Base-by-base conservation (phyloP, 805 yeast genomes). In the Nakazawaea ambrosiae region DNA sequence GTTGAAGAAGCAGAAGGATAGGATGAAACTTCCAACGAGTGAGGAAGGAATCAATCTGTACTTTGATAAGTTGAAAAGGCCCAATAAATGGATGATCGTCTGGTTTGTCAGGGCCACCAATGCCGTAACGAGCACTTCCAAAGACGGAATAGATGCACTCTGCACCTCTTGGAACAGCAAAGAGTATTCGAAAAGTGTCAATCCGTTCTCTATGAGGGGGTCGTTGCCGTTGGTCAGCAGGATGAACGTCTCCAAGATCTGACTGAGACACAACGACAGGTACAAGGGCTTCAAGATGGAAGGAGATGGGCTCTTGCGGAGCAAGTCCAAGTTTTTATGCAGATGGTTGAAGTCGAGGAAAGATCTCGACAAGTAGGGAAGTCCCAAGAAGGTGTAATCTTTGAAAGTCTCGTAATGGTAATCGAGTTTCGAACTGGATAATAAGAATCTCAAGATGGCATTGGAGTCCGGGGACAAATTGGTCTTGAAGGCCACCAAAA, bases 121-220 rank as follows among this genome's bases (percentile, higher is more conserved):
- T n/a, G 78, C 67, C 3, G 76, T 61, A 8, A 66, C 56, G 30
- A 73, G 63, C 32, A 72, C 60, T 50, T 68, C 84, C 34, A 64
- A 69, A 1, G 78, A 69, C 23, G 78, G 86, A 34, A 66, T 58
- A 37, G 38, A 60, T 24, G 63, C 58, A 31, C 66, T 63, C 52
- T 70, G 81, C 40, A 71, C 78, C 47, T 83, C 92, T 49, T 82
- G 89, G 50, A 81, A 81, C 10, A 86, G 84, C 12, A 81, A 54
- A 4, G 90, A 80, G 48, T 77, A 81, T 53, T 84, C 92, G 56
- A 83, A 81, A 25, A 83, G 58, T 0, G 92, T 78, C 45, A 82
- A 61, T 0, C 86, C 86, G 12, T 79, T 70, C 39, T 81, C 89
- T 16, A 74, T 68, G 39, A 68, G 65, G 6, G 86, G 82, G 19